Base-by-base conservation (phyloP, 371 early-diverging fungal species). In the Mortierella sp. region DNA sequence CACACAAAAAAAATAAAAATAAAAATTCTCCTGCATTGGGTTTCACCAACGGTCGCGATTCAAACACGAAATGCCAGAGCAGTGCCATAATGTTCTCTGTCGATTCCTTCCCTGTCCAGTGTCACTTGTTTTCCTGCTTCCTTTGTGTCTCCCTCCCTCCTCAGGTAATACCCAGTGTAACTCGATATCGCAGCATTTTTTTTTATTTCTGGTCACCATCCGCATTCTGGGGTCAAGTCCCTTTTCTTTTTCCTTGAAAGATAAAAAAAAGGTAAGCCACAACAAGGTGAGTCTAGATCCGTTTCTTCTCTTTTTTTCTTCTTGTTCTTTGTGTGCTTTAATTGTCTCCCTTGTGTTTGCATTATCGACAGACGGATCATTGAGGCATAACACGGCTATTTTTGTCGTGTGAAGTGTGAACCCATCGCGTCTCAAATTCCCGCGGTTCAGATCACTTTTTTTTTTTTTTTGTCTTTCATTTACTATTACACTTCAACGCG, bases 221-320 rank as follows among this genome's bases (percentile, higher is more conserved):
- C 10, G 22, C 47, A 47, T n/a, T 10, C 24, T 50, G 50, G 50
- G n/a, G 4, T 19, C 45, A 45, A 14, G 16, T 45, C 16, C 45
- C 11, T 14, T 7, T 34, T 14, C 34, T 58, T 50, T 34, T 58
- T 58, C 14, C 34, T 58, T n/a, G n/a, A n/a, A n/a, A 61, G 29
- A 16, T 16, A 19, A 29, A 16, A 31, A 61, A 6, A 37, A 61
- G 61, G 61, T 37, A 61, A 61, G 37, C 61, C 37, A 61, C 61
- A 37, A 22, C 61, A 61, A 61, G 37, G 61, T 61, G 61, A 61
- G 22, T 61, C 61, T 61, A 22, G 61, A 61, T 61, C 61, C 4
- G 22, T 34, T 34, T 61, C 37, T 34, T 19, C 9, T 58, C 8
- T 19, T 34, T 58, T 7, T 34, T 34, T 29, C 19, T 31, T 5